phyloP scores from a whole-genome alignment of 108 stramenopile species.

The Cylindrotheca fusiformis region DNA sequence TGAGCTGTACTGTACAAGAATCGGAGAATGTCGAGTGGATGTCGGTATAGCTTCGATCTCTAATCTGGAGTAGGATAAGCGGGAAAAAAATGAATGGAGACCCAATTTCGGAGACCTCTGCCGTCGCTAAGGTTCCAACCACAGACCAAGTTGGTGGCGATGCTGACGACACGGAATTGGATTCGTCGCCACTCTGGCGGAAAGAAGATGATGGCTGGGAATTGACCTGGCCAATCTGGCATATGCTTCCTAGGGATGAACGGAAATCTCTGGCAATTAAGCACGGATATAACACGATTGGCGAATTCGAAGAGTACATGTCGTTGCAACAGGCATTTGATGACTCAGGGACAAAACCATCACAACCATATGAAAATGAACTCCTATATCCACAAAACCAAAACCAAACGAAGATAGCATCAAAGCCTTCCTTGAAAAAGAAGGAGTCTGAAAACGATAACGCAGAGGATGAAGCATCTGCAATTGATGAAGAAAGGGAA shows the following conservation, averaged over 20 bases:
- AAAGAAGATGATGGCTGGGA: slow-evolving; percentile 56
- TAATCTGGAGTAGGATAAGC: too few relatives aligned
- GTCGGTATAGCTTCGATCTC: too few relatives aligned
- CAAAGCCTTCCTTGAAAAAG: slow-evolving; percentile 5
- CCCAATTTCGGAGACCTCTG: too few relatives aligned
- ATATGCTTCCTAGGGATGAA: slow-evolving; percentile 69
- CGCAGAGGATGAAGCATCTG: slow-evolving; percentile 50
- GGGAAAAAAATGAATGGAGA: too few relatives aligned
- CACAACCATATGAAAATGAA: slow-evolving; percentile 19
- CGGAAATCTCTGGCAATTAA: slow-evolving; percentile 60
- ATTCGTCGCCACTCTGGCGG: slow-evolving; percentile 24
- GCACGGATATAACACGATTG: slow-evolving; percentile 78
- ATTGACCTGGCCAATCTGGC: slow-evolving; percentile 85
- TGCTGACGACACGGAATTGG: not conserved
- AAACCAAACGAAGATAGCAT: not conserved
- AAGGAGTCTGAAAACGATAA: slow-evolving; percentile 31
- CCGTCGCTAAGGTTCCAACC: too few relatives aligned
- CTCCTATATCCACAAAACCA: slow-evolving; percentile 6
- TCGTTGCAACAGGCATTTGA: slow-evolving; percentile 29
- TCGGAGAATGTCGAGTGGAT: too few relatives aligned
- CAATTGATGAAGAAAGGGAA: slow-evolving; percentile 17
- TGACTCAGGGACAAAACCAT: slow-evolving; percentile 14
- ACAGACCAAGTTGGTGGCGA: too few relatives aligned
- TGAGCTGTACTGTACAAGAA: too few relatives aligned
- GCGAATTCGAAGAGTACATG: slow-evolving; percentile 76